Base-by-base conservation (phyloP, 306 rosid species). In the Clitoria ternatea region DNA sequence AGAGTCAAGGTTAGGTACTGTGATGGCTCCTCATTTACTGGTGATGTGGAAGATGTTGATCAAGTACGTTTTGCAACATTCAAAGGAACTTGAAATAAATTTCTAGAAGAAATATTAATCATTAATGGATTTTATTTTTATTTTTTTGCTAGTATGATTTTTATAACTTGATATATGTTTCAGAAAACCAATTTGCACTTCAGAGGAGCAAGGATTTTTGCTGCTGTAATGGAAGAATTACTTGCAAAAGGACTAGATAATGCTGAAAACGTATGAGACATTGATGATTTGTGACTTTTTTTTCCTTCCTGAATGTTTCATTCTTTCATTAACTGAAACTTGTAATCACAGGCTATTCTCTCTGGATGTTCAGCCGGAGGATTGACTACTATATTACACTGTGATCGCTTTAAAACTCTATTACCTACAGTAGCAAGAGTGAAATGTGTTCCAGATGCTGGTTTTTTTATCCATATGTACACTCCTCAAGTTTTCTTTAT, bases 311-410 rank as follows among this genome's bases (percentile, higher is more conserved):
- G 20, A 45, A 47, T 67, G 29, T 8, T 15, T 7, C 60, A 67
- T 12, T 48, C 12, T 17, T 22, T 50, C 40, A 65, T 43, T 53
- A 8, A 12, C 66, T 37, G 7, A 42, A 64, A 39, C 57, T 69
- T 70, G 65, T 42, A 7, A 36, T 42, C 47, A 17, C 80, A 92
- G 96, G 98, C 96, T 64, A 82, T 92, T 70, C 90, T 92, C 43
- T 86, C 96, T 7, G 98, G 98, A 33, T 87, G 96, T 72, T 92
- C 98, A 0, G 96, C 96, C 36, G 96, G 98, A 45, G 98, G 98
- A 80, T 88, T 92, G 82, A 5, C 95, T 8, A 60, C 96, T 29
- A 88, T 92, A 76, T 76, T 92, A 79, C 83, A 92, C 18, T 92
- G 98, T 68, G 98, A 92, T 79, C 43, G 43, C 36, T 89, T 92